phyloP scores from a whole-genome alignment of 306 rosid genomes.

The Quercus engelmannii region DNA sequence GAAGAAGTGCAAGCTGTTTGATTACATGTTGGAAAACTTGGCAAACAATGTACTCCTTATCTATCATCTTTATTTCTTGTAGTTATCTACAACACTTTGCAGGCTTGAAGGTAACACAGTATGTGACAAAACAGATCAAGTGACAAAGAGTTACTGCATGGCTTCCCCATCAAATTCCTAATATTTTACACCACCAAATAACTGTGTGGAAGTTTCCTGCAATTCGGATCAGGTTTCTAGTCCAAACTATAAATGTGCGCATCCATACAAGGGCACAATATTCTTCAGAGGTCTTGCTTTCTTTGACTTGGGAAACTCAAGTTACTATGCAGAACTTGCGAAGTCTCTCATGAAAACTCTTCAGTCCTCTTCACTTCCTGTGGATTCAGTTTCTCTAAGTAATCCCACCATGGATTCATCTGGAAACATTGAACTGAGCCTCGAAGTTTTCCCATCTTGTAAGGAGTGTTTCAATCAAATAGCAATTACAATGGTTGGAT shows the following conservation, averaged over 20 bases:
- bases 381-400: constrained; percentile 49
- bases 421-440: constrained; percentile 36
- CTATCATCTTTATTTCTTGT: not conserved
- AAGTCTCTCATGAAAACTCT: constrained; percentile 10
- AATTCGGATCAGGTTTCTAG: constrained; percentile 29
- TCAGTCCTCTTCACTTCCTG: constrained; percentile 4
- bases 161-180: constrained; percentile 16
- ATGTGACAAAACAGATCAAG: constrained; percentile 31
- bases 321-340: constrained; percentile 25
- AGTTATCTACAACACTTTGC: not conserved
- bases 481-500: constrained; percentile 33
- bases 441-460: constrained; percentile 51
- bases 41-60: not conserved
- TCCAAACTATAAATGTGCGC: constrained; percentile 65
- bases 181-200: constrained; percentile 17
- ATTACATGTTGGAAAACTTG: not conserved
- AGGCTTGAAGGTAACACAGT: constrained; percentile 53
- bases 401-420: constrained; percentile 14
- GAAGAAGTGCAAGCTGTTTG: not conserved
- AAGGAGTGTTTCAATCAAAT: constrained; percentile 39
- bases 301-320: constrained; percentile 37
- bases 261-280: constrained; percentile 61
- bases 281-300: constrained; percentile 51
- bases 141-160: constrained; percentile 30
- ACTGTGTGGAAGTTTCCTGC: constrained; percentile 38